Conservation (phyloP, 352 stramenopile genomes). For the Nothophytophthora sp. region DNA sequence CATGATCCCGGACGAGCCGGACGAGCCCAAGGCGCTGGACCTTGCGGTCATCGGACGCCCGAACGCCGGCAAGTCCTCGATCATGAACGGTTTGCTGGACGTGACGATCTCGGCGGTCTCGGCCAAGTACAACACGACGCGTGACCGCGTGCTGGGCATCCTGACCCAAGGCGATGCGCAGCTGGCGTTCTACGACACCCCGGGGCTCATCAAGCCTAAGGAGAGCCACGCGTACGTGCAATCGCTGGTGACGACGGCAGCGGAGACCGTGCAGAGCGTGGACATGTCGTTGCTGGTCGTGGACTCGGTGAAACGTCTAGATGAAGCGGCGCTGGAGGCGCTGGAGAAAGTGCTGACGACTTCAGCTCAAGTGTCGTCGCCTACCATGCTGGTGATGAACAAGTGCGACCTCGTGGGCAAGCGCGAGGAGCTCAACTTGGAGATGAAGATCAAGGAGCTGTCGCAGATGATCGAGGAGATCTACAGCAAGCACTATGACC, state of each 20-base stretch:
- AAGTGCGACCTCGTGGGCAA: constrained; percentile 73
- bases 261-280: constrained; percentile 79
- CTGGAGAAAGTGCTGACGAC: constrained; percentile 80
- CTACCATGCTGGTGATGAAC: constrained; percentile 89
- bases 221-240: constrained; percentile 83
- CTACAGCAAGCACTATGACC: constrained; percentile 68
- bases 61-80: constrained; percentile 89
- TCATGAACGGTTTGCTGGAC: constrained; percentile 80
- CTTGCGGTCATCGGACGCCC: constrained; percentile 82
- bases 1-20: constrained; percentile 70
- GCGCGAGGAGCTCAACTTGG: constrained; percentile 55
- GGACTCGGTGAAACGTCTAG: constrained; percentile 82
- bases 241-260: constrained; percentile 74
- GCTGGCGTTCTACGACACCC: constrained; percentile 87
- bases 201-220: constrained; percentile 87
- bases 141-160: constrained; percentile 78
- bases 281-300: constrained; percentile 87
- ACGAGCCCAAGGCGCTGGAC: constrained; percentile 65
- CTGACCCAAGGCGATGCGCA: constrained; percentile 74
- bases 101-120: constrained; percentile 86
- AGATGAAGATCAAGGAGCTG: constrained; percentile 71
- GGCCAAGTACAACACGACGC: constrained; percentile 89
- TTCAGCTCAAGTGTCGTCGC: constrained; percentile 71
- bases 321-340: constrained; percentile 75
- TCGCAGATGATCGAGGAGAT: constrained; percentile 85